phyloP scores from a whole-genome alignment of 257 asterid genomes.

The Capsicum chinense region DNA sequence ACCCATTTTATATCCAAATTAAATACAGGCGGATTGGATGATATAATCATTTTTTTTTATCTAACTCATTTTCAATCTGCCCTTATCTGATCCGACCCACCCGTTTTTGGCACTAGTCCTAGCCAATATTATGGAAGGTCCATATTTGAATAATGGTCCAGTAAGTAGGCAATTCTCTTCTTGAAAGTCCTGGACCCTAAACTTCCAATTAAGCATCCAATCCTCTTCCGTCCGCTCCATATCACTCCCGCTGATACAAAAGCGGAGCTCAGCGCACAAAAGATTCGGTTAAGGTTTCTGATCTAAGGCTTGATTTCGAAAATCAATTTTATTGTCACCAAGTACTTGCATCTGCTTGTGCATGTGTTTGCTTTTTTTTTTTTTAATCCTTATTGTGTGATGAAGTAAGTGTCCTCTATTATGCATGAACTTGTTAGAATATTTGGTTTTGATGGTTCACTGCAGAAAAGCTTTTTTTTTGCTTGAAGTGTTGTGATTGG shows the following conservation, averaged over 20 bases:
- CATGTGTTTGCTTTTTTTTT: not conserved
- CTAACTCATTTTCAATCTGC: not conserved
- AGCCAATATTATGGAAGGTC: not conserved
- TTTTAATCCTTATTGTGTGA: not conserved
- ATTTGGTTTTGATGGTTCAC: not conserved
- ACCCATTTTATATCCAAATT: not conserved
- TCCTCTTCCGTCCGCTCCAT: not conserved
- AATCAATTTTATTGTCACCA: not conserved
- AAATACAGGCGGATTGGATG: not conserved
- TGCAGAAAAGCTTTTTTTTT: not conserved
- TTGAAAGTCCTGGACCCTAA: not conserved
- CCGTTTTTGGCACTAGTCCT: not conserved
- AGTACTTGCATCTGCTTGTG: not conserved
- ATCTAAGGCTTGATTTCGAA: constrained; percentile 1
- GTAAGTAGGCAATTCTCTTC: not conserved
- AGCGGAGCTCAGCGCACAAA: not conserved
- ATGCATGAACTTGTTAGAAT: not conserved
- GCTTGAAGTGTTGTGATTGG: not conserved
- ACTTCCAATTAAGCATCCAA: not conserved
- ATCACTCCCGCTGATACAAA: not conserved
- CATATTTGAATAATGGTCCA: not conserved
- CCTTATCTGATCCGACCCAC: not conserved
- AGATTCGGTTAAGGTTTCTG: not conserved
- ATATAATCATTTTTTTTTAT: not conserved
- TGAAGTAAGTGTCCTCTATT: not conserved